A percentile compares a stretch with the other conserved stretches of the same genome.
Evolutionary conservation across 2,329 filamentous ascomycete species (phyloP).

Genomic region (Sarocladium kiliense): DNA sequence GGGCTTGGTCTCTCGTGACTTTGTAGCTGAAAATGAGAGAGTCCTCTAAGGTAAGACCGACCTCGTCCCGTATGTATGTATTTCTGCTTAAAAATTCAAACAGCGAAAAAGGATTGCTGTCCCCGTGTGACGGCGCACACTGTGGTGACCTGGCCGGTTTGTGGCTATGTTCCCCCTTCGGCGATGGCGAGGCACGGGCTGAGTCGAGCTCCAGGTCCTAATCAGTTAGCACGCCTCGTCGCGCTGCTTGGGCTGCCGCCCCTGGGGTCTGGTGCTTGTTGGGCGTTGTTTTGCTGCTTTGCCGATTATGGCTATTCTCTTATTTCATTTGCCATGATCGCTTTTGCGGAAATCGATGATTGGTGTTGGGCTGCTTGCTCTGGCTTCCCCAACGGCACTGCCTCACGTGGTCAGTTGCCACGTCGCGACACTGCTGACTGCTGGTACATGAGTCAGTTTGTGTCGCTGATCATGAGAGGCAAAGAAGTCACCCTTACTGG

Average conservation of each 20-base stretch:
- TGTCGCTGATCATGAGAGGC: no score
- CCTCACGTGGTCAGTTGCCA: slow-evolving; percentile 7
- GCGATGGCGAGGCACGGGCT: background rate
- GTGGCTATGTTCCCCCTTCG: slow-evolving; percentile 1
- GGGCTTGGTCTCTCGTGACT: no score
- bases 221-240: background rate
- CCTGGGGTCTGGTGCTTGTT: no score
- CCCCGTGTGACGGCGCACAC: background rate
- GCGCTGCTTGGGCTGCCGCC: background rate
- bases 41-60: no score
- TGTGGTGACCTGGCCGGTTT: background rate
- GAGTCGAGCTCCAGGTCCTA: background rate
- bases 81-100: background rate
- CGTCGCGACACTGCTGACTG: background rate
- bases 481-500: background rate
- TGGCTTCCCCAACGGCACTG: background rate
- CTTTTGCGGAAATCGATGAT: background rate
- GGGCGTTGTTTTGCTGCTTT: background rate
- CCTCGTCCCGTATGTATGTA: no score
- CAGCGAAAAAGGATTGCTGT: no score
- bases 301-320: no score
- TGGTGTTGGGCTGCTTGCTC: background rate
- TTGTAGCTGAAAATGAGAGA: no score
- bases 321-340: no score
- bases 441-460: no score